Base-by-base conservation (phyloP, 23 red algal species). In the Gracilaria domingensis region DNA sequence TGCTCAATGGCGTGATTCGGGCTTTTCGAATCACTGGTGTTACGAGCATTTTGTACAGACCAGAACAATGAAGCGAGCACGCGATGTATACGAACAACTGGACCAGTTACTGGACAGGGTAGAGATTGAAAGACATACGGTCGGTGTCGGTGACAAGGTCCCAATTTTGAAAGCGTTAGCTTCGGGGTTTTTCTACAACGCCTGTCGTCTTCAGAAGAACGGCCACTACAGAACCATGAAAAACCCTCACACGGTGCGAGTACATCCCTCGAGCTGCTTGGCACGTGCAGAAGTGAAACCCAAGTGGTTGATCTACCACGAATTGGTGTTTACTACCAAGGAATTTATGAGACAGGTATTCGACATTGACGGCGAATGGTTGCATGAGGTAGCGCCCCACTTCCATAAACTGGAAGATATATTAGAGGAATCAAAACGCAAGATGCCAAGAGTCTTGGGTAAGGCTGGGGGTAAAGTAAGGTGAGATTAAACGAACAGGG, bases 281-380 rank as follows among this genome's bases (percentile, higher is more conserved):
- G 89, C 73, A 26, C 60, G 76, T 30, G 47, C 92, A 28, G 96
- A 98, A 74, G 49, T 45, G 36, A 87, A 75, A 36, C 96, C 96
- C 2, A 65, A 86, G 26, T 98, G 91, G 91, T 51, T 98, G 38
- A 83, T 94, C 48, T 98, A 92, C 75, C 86, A 98, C 85, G 96
- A 98, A 85, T 61, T 98, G 28, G 91, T 98, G 23, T 86, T 91
- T 55, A 98, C 96, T 12, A 82, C 91, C 47, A 95, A 95, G 61
- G 88, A 94, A 78, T 98, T 89, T 78, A 93, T 98, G 83, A 80
- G 96, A 39, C 84, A 89, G 34, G 96, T 98, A 24, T 93, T 91
- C 38, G 77, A 96, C 32, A 85, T 98, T 61, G 96, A 98, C 30
- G 81, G 80, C 23, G 14, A 35, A 3, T 98, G 96, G 96, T 86